Conservation (phyloP, 2,329 filamentous ascomycete genomes). For the Setomelanomma holmii region DNA sequence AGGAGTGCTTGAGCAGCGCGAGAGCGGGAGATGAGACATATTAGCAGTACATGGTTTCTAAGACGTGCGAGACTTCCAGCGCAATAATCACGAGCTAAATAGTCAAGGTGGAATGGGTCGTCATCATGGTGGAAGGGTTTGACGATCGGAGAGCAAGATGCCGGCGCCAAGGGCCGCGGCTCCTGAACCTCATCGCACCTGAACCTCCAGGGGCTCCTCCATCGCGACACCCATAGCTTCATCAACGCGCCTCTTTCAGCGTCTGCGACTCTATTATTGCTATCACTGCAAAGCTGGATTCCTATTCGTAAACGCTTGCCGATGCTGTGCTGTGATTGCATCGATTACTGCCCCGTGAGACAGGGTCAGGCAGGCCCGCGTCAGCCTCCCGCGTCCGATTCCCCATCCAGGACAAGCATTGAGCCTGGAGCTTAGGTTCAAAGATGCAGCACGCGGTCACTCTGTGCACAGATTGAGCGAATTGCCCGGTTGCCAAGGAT, state of each 20-base stretch:
- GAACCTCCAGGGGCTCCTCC: no score
- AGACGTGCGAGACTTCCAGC: not conserved
- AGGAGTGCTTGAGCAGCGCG: not conserved
- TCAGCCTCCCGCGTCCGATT: conserved; percentile 19
- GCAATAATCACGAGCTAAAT: not conserved
- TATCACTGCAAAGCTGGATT: not conserved
- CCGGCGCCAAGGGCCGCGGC: not conserved
- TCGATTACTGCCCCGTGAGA: conserved; percentile 17
- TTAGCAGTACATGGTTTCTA: not conserved
- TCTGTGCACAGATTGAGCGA: conserved; percentile 4
- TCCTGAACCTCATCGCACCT: not conserved
- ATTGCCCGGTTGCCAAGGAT: conserved; percentile 25
- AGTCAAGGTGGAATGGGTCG: not conserved
- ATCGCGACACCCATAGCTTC: no score
- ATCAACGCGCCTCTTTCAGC: not conserved
- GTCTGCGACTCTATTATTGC: not conserved
- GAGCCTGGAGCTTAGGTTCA: conserved; percentile 11
- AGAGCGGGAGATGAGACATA: not conserved
- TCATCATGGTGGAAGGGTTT: not conserved
- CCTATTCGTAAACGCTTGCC: conserved; percentile 9
- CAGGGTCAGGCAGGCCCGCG: conserved; percentile 21
- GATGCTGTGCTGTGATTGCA: conserved; percentile 16
- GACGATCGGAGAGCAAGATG: not conserved
- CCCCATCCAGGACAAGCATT: conserved; percentile 24
- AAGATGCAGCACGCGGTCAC: conserved; percentile 12